These are phyloP conservation scores for Barnettozyma vustinii DNA, from an alignment of 805 yeast genomes.

Conservation along the genomic window DNA sequence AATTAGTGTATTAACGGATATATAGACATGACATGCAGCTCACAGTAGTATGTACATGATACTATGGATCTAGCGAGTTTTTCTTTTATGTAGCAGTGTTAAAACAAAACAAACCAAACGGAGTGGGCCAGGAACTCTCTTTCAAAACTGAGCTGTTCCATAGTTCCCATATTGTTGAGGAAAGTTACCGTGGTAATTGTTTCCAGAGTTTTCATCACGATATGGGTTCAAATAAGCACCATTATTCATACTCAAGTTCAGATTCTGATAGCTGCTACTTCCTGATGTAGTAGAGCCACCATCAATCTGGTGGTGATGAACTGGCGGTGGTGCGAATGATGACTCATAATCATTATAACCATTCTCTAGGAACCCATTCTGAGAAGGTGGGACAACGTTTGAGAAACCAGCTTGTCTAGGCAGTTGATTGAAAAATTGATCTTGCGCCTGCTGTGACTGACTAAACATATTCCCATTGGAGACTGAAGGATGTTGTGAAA, in stretches of 20 bases:
- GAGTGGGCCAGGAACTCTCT: neutral
- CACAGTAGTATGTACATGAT: neutral
- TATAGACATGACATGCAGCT: slow-evolving; percentile 3
- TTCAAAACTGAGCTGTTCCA: slow-evolving; percentile 10
- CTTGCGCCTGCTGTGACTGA: neutral
- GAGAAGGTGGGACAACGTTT: neutral
- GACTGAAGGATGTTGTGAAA: neutral
- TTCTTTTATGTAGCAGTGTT: neutral
- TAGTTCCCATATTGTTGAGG: slow-evolving; percentile 6
- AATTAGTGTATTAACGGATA: slow-evolving; percentile 6
- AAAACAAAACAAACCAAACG: neutral
- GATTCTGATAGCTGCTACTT: slow-evolving; percentile 1
- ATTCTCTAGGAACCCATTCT: slow-evolving; percentile 5
- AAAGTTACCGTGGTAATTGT: neutral
- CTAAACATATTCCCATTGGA: neutral
- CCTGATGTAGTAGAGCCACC: neutral
- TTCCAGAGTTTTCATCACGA: slow-evolving; percentile 1
- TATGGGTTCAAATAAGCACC: neutral
- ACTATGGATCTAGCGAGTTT: neutral
- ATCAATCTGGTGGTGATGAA: neutral
- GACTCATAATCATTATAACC: slow-evolving; percentile 1
- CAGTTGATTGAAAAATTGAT: neutral
- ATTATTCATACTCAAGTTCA: neutral
- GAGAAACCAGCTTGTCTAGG: neutral
- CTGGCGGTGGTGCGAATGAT: slow-evolving; percentile 1